Base-by-base conservation (phyloP, 1,139 yeast species). In the Ogataea hybrid region DNA sequence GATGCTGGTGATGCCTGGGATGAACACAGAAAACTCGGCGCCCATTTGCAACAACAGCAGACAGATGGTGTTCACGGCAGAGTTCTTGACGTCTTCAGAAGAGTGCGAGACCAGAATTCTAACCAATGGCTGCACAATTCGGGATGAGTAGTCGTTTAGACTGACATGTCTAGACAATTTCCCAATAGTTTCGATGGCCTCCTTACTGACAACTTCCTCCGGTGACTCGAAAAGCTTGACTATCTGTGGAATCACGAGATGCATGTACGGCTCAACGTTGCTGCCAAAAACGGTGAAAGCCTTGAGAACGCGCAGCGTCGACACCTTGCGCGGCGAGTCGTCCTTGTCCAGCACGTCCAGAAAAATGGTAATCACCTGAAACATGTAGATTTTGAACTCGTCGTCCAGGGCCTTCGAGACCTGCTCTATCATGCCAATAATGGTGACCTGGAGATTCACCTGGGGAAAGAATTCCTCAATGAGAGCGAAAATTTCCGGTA, bases 231-330 rank as follows among this genome's bases (percentile, higher is more conserved):
- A 84, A 70, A 90, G 67, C 46, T 79, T 75, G 1, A 90, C 94
- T 29, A 90, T 73, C 39, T 86, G 84, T 0, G 97, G 97, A 17
- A 92, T 75, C 31, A 92, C 77, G 39, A 90, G 74, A 61, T 89
- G 96, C 8, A 84, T 79, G 56, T 85, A 88, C 48, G 94, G 97
- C 53, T 92, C 97, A 36, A 90, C 75, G 56, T 85, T 88, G 23
- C 84, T 71, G 0, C 96, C 97, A 63, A 92, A 88, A 0, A 84
- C 84, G n/a, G 89, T 94, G 58, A 94, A 77, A 12, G 95, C 85
- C 54, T 83, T 81, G 54, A 94, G 70, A 0, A 90, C 95, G 51
- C 87, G 82, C 32, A 83, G 67, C 0, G 96, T 80, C 0, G 92
- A 79, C 25, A 76, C 76, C 33, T 79, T 70, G 30, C 79, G 79